Percentiles rank a stretch among this genome's conserved stretches.
Conservation (phyloP, 202 grass and related monocot species). For the Panicum hallii region DNA sequence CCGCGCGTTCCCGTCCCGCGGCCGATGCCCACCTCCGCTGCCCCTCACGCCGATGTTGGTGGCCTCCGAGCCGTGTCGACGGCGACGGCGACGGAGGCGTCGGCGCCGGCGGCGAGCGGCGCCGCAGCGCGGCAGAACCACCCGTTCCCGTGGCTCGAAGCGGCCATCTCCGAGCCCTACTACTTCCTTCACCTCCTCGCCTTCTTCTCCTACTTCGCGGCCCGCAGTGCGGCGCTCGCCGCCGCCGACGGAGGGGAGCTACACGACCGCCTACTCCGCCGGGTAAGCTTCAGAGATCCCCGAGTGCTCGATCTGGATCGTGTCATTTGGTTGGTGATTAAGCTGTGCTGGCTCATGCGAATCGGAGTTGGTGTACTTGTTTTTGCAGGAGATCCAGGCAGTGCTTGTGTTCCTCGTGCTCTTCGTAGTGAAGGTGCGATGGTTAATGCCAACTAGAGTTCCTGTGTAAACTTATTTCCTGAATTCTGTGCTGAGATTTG, state of each 20-base stretch:
- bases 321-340: background rate
- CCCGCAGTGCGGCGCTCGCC: constrained; percentile 59
- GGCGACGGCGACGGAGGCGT: constrained; percentile 72
- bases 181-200: constrained; percentile 89
- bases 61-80: too few species aligned
- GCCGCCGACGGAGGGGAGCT: constrained; percentile 57
- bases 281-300: constrained; percentile 38
- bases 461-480: too few species aligned
- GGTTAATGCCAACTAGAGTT: background rate
- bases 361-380: constrained; percentile 29
- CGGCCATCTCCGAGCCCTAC: constrained; percentile 77
- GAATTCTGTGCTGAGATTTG: too few species aligned
- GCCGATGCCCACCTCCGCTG: too few species aligned
- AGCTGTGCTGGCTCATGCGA: constrained; percentile 18
- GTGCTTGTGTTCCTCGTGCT: constrained; percentile 75
- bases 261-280: constrained; percentile 64
- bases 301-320: background rate
- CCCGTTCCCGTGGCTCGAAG: constrained; percentile 81
- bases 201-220: constrained; percentile 92
- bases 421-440: constrained; percentile 74
- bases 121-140: constrained; percentile 46
- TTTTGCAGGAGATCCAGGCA: constrained; percentile 86
- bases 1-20: too few species aligned
- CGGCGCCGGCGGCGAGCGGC: constrained; percentile 52
- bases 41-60: too few species aligned